These are phyloP conservation scores for Sonneratia alba DNA, from an alignment of 345 rosid genomes.

Conservation along the genomic window DNA sequence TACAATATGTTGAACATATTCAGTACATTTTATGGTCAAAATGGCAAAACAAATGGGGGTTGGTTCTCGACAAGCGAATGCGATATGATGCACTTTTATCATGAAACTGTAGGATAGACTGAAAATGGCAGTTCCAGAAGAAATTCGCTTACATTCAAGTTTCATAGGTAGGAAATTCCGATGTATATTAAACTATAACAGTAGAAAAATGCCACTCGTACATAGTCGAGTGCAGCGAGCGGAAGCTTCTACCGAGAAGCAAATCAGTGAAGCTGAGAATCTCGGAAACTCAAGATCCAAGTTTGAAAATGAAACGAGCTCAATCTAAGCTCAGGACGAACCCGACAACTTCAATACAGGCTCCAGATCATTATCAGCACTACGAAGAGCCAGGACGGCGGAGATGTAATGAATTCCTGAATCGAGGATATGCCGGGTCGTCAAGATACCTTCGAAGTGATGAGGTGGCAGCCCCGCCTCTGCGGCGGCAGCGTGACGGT, in stretches of 20 bases:
- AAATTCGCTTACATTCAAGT: not conserved
- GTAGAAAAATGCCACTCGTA: too few relatives aligned
- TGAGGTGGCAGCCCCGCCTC: slow-evolving; percentile 86
- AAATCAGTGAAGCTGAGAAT: not conserved
- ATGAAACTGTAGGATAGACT: not conserved
- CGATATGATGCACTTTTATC: not conserved
- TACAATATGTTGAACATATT: not conserved
- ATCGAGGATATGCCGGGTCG: not conserved
- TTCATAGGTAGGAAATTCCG: not conserved
- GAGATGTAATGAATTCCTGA: not conserved
- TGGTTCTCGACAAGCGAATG: not conserved
- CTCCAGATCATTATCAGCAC: not conserved
- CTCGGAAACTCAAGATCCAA: not conserved
- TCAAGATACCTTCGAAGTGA: slow-evolving; percentile 61
- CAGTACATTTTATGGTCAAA: not conserved
- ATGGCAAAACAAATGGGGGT: not conserved
- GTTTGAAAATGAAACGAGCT: too few relatives aligned
- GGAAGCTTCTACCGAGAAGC: too few relatives aligned
- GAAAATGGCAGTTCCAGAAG: not conserved
- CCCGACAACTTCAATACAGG: not conserved
- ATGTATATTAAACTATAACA: too few relatives aligned
- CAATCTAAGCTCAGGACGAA: not conserved
- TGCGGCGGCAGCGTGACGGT: slow-evolving; percentile 68
- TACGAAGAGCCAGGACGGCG: not conserved
- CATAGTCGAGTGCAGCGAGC: too few relatives aligned